A percentile compares a stretch with the other conserved stretches of the same genome.
Evolutionary conservation across 768 basidiomycete genomes (phyloP).

Genomic region (Suillus cothurnatus): DNA sequence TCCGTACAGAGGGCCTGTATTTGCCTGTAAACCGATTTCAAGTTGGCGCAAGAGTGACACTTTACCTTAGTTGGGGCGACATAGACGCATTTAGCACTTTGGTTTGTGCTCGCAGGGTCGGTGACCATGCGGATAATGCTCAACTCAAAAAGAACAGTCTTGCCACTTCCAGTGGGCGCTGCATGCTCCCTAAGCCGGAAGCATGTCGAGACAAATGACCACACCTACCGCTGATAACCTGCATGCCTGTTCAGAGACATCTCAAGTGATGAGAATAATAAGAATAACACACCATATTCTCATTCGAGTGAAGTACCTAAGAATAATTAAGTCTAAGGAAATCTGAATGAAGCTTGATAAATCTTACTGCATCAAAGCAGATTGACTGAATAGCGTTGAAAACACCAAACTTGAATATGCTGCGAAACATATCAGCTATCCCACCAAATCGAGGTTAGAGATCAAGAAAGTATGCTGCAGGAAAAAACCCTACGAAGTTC

Average conservation of each 20-base stretch:
- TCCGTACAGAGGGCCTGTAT: constrained; percentile 85
- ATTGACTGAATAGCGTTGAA: constrained; percentile 92
- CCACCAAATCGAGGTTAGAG: constrained; percentile 9
- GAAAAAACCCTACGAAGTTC: constrained; percentile 59
- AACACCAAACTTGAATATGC: constrained; percentile 82
- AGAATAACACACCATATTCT: constrained; percentile 60
- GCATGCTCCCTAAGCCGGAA: constrained; percentile 12
- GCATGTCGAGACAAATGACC: constrained; percentile 6
- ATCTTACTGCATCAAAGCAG: constrained; percentile 73
- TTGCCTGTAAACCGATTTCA: background rate
- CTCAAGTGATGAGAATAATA: constrained; percentile 5
- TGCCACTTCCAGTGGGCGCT: constrained; percentile 97
- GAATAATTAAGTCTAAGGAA: background rate
- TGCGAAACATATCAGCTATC: constrained; percentile 78
- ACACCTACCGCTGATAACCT: constrained; percentile 73
- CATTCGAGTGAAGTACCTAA: constrained; percentile 58
- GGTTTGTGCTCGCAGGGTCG: constrained; percentile 35
- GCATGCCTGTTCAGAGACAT: constrained; percentile 14
- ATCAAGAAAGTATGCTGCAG: background rate
- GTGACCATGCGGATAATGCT: constrained; percentile 77
- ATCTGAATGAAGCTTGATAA: background rate
- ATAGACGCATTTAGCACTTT: constrained; percentile 76
- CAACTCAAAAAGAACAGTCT: constrained; percentile 94
- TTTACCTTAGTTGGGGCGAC: constrained; percentile 89
- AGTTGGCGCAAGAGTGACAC: background rate